Percentiles rank a stretch among this genome's conserved stretches.
phyloP scores from a whole-genome alignment of 163 green algal genomes.

The Chloromonas sp. region DNA sequence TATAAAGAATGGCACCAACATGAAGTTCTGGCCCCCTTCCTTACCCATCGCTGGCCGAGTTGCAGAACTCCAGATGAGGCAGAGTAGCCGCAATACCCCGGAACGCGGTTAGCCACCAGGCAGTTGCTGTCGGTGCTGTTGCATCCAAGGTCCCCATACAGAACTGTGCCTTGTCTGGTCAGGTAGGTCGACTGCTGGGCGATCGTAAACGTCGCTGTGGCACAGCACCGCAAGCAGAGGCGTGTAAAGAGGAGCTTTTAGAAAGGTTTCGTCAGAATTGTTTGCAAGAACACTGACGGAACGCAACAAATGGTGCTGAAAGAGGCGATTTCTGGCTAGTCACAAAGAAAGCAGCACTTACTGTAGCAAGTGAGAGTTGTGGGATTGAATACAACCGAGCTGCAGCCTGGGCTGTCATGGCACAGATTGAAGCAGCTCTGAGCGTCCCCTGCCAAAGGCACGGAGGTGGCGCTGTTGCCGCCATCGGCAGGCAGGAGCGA shows the following conservation, averaged over 20 bases:
- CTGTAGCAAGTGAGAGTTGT: neutral
- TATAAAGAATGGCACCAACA: too few species aligned
- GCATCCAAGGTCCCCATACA: neutral
- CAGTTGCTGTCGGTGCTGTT: neutral
- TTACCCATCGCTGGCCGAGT: neutral
- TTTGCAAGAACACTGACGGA: too few species aligned
- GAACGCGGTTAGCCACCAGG: neutral
- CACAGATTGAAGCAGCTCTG: neutral
- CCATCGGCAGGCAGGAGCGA: neutral
- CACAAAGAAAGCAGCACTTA: too few species aligned
- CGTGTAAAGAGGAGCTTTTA: too few species aligned
- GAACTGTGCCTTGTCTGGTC: neutral
- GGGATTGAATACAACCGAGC: neutral
- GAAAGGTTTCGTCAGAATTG: too few species aligned
- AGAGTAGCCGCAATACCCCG: neutral
- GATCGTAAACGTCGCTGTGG: neutral
- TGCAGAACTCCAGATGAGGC: neutral
- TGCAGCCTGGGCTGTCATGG: neutral
- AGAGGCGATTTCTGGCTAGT: too few species aligned
- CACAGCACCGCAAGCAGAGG: neutral
- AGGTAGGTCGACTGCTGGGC: neutral
- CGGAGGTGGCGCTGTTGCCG: too few species aligned
- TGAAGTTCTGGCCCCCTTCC: neutral
- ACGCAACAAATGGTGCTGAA: too few species aligned
- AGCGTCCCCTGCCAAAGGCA: neutral